Percentiles rank a stretch among this genome's conserved stretches.
phyloP scores from a whole-genome alignment of 2,329 filamentous ascomycete species.

The Colletotrichum orchidophilum region DNA sequence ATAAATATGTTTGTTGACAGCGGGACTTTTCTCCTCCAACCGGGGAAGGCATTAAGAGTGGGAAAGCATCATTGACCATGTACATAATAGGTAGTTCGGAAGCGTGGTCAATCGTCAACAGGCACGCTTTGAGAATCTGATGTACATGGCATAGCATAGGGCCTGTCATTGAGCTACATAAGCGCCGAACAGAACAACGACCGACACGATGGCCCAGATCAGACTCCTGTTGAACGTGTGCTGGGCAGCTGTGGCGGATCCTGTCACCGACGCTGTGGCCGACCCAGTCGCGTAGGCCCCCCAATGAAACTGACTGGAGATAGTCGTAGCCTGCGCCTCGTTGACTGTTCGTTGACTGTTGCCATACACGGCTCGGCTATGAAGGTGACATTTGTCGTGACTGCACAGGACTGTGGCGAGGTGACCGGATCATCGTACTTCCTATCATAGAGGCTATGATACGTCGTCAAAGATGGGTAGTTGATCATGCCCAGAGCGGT shows the following conservation, averaged over 20 bases:
- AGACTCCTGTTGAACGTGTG: not conserved
- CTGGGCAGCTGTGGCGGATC: constrained; percentile 29
- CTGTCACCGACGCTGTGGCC: constrained; percentile 42
- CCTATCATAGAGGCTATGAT: not conserved
- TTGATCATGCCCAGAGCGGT: not conserved
- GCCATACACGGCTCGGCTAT: constrained; percentile 9
- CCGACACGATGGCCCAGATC: not conserved
- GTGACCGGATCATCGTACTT: not conserved
- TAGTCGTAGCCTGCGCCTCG: constrained; percentile 11
- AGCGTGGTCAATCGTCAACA: not conserved
- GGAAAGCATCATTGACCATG: not conserved
- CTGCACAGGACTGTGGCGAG: not conserved
- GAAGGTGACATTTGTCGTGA: constrained; percentile 1
- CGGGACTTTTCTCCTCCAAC: not conserved
- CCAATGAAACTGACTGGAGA: constrained; percentile 12
- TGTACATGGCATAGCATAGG: not conserved
- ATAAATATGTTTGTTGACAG: not conserved
- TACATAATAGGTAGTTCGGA: not conserved
- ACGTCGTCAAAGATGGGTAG: constrained; percentile 15
- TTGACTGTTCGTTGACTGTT: not conserved
- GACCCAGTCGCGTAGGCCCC: constrained; percentile 36
- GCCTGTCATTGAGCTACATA: not conserved
- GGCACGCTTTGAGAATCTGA: not conserved
- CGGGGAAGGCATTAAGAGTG: not conserved
- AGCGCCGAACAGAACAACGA: not conserved